Base-by-base conservation (phyloP, 1,284 basidiomycete species). In the Rhizoctonia solani region DNA sequence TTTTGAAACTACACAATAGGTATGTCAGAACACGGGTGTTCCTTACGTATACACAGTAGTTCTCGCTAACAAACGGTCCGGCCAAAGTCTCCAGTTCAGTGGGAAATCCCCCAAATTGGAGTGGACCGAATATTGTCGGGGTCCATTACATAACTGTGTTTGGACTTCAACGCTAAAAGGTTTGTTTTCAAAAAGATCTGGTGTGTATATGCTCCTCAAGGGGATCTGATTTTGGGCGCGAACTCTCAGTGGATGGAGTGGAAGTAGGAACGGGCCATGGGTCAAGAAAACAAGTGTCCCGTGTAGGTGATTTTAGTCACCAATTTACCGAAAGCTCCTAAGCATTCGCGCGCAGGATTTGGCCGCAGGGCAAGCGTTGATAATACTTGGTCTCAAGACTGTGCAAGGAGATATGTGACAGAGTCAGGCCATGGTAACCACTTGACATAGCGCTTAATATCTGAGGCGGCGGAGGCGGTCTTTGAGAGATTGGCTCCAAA, bases 151-250 rank as follows among this genome's bases (percentile, higher is more conserved):
- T 23, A 39, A 65, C 11, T 53, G 61, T n/a, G 44, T 65, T 1
- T 65, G 61, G 61, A 65, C 39, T 13, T 65, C 61, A 3, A 29
- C 49, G 2, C 23, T 65, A 29, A 63, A 34, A 42, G 32, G 59
- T 63, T 16, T 27, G 61, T 19, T 1, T 16, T 42, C 41, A 11
- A 11, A 37, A 3, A 16, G 52, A 5, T 21, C 4, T 27, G 21
- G 25, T 19, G 47, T 30, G 50, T 30, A 53, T 32, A 4, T 53
- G 14, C 16, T n/a, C 8, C 25, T 29, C 13, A 56, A 25, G 13
- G 44, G 13, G 25, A 27, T 53, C 6, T 1, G 13, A 4, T 41
- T 44, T 39, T 65, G 32, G 16, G 16, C 16, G n/a, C n/a, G n/a
- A n/a, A n/a, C n/a, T 41, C 5, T 39, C 23, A 61, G 58, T 61